Conservation (phyloP, 2,329 filamentous ascomycete species). For the Fulvia fulva region DNA sequence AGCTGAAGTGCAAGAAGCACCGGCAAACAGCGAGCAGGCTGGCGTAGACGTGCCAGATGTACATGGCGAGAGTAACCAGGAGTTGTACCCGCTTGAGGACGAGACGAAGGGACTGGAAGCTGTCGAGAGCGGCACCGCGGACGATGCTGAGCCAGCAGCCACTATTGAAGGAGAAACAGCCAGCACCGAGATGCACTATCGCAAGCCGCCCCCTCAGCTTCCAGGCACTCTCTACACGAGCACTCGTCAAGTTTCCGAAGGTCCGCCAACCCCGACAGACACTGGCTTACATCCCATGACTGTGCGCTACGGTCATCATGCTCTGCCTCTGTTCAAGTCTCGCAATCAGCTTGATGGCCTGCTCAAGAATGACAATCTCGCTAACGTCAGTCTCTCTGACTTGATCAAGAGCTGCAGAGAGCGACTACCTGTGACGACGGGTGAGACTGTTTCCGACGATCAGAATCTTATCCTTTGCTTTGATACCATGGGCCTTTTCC, state of each 20-base stretch:
- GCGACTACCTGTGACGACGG: slow-evolving; percentile 53
- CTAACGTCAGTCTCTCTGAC: slow-evolving; percentile 49
- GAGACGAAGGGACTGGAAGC: background rate
- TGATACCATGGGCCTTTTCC: slow-evolving; percentile 52
- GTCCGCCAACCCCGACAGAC: slow-evolving; percentile 33
- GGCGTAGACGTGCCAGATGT: background rate
- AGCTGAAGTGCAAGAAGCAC: background rate
- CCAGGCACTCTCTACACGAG: slow-evolving; percentile 14
- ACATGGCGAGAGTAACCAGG: background rate
- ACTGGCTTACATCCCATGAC: slow-evolving; percentile 46
- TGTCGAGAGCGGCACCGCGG: background rate
- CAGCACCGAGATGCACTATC: background rate
- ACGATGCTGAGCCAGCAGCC: background rate
- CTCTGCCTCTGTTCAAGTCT: slow-evolving; percentile 58
- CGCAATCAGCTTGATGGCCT: slow-evolving; percentile 52
- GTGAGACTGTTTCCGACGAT: slow-evolving; percentile 51
- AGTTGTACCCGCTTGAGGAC: background rate
- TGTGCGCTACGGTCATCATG: slow-evolving; percentile 53
- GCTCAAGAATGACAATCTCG: slow-evolving; percentile 53
- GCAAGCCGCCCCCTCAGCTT: slow-evolving; percentile 8
- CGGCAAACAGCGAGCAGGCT: background rate
- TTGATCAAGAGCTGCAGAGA: slow-evolving; percentile 46
- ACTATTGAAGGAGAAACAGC: slow-evolving; percentile 3
- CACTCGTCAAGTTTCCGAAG: slow-evolving; percentile 17
- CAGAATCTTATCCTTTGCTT: slow-evolving; percentile 56